phyloP scores from a whole-genome alignment of 148 eudicot species.

The Nepenthes gracilis region DNA sequence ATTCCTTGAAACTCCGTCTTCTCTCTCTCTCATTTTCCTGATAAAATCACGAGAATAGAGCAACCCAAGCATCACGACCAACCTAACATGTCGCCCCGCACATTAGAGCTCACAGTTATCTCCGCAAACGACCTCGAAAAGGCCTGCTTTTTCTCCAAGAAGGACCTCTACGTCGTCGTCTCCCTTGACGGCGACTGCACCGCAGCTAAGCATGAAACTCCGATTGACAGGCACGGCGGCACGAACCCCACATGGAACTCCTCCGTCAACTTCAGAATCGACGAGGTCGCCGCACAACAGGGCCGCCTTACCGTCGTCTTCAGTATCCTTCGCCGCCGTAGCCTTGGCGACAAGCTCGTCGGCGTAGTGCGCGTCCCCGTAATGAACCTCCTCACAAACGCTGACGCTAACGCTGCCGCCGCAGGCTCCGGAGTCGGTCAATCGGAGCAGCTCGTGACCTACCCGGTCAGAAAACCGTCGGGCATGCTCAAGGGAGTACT shows the following conservation, averaged over 20 bases:
- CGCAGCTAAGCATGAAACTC: slow-evolving; percentile 24
- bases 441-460: slow-evolving; percentile 24
- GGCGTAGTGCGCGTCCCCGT: slow-evolving; percentile 60
- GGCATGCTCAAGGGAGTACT: slow-evolving; percentile 51
- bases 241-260: slow-evolving; percentile 58
- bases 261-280: slow-evolving; percentile 33
- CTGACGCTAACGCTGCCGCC: background rate
- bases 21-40: no score
- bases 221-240: slow-evolving; percentile 26
- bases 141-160: slow-evolving; percentile 28
- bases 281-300: slow-evolving; percentile 17
- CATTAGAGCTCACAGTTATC: slow-evolving; percentile 29
- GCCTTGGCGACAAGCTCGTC: slow-evolving; percentile 42
- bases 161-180: slow-evolving; percentile 44
- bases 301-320: slow-evolving; percentile 28
- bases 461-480: slow-evolving; percentile 45
- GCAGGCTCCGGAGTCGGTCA: slow-evolving; percentile 5
- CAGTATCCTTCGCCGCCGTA: slow-evolving; percentile 26
- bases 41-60: no score
- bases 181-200: slow-evolving; percentile 13
- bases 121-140: slow-evolving; percentile 42
- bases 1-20: no score
- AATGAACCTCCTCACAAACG: slow-evolving; percentile 23
- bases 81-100: slow-evolving; percentile 26
- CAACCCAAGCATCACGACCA: no score